Evolutionary conservation across 169 alveolate species (phyloP).

Genomic region (Plasmodium vivax): DNA sequence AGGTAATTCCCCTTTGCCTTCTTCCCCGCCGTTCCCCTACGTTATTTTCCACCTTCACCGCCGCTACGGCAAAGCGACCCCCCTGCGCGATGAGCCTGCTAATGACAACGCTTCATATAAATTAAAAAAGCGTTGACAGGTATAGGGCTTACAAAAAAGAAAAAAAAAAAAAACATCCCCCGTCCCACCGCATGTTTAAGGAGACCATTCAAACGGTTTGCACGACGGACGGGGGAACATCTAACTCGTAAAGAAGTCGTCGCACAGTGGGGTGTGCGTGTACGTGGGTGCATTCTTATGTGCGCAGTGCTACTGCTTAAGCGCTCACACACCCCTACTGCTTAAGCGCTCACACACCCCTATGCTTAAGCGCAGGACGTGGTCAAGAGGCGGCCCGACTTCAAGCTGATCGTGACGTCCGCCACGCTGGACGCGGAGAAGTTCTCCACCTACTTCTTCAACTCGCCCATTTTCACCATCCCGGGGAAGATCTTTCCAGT

Average conservation of each 20-base stretch:
- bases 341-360: not conserved
- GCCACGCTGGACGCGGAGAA: slow-evolving; percentile 98
- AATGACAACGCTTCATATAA: slow-evolving; percentile 49
- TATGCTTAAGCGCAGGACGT: slow-evolving; percentile 83
- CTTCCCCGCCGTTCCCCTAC: not conserved
- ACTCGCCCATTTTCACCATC: slow-evolving; percentile 97
- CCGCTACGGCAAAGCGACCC: not conserved
- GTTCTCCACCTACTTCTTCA: slow-evolving; percentile 96
- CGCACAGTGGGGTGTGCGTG: not conserved
- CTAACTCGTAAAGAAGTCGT: too few species aligned
- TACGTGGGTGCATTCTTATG: not conserved
- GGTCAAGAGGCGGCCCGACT: slow-evolving; percentile 92
- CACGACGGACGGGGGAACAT: not conserved
- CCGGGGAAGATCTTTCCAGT: slow-evolving; percentile 99
- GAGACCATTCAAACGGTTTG: not conserved
- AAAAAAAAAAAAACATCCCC: not conserved
- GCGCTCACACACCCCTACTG: not conserved
- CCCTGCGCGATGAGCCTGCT: slow-evolving; percentile 11
- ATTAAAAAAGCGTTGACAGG: slow-evolving; percentile 86
- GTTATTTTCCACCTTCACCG: not conserved
- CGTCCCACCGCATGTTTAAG: not conserved
- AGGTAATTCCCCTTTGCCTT: slow-evolving; percentile 77
- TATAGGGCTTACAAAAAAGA: slow-evolving; percentile 84
- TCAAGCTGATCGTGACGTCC: slow-evolving; percentile 98
- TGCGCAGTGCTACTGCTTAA: slow-evolving; percentile 9